Conservation (phyloP, 805 yeast species). For the Yarrowia porcina region DNA sequence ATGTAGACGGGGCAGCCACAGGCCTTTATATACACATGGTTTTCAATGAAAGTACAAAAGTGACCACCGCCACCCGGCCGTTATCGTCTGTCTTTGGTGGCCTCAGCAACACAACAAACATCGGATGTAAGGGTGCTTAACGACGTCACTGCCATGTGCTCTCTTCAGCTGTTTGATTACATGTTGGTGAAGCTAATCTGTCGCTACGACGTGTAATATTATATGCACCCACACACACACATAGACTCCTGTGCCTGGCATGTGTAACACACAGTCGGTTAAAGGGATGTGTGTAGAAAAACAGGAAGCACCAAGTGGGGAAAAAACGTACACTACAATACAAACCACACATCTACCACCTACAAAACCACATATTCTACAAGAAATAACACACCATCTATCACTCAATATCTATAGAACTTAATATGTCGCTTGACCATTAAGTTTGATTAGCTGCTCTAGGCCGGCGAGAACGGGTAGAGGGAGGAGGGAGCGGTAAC, state of each 20-base stretch:
- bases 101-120: background rate
- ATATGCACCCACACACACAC: background rate
- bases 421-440: background rate
- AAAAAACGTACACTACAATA: background rate
- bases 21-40: background rate
- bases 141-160: background rate
- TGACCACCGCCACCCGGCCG: background rate
- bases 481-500: conserved; percentile 9
- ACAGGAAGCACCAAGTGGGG: background rate
- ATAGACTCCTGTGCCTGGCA: background rate
- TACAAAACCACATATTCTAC: background rate
- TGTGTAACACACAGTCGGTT: background rate
- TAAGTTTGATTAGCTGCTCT: conserved; percentile 3
- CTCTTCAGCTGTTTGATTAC: background rate
- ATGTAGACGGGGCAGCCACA: background rate
- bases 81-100: background rate
- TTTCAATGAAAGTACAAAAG: background rate
- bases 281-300: background rate
- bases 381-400: background rate
- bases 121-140: background rate
- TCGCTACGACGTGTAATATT: background rate
- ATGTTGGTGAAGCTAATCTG: background rate
- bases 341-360: background rate
- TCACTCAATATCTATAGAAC: too few species aligned
- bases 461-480: conserved; percentile 15